Evolutionary conservation across 805 yeast species (phyloP), one percentile per base, ranked within the genome.

Genomic region (Sugiyamaella floridensis): DNA sequence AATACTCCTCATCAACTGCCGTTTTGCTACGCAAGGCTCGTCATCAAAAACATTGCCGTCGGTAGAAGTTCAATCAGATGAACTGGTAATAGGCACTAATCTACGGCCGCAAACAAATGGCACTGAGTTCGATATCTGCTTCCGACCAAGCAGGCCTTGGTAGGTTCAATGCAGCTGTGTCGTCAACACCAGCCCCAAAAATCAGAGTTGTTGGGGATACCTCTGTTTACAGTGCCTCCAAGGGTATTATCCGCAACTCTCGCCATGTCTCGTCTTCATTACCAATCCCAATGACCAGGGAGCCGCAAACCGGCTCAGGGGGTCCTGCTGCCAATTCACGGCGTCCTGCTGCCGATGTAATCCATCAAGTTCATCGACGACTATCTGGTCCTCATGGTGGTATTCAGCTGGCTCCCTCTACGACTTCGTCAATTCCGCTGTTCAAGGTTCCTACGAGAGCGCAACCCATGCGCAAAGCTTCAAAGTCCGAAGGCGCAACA

Each of bases 341-440:
- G 15, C 37, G 56, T n/a, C 52, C 48, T 15, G 50, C 60, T 20
- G 52, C 52, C 1, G 58, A 57, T 7, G 54, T 57, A 32, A 45
- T 57, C 7, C 48, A 50, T 28, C 50, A 56, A 22, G 51, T 56
- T 7, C 59, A 54, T 16, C 49, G 57, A 16, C 15, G 59, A 22
- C 43, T 56, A 19, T 51, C 55, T 9, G 45, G 52, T 9, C 12
- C 37, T 3, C n/a, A 32, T 32, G 32, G 40, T 16, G 41, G 26
- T 22, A 3, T 16, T 2, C 18, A n/a, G 14, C 43, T 40, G n/a
- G 18, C 47, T 47, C 20, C 44, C 14, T 19, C 43, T 19, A 45
- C 53, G 10, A 14, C 43, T 14, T 43, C 49, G 19, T 45, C 53
- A 4, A 50, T 50, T 15, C 53, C 53, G n/a, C 44, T 50, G 40